These are phyloP conservation scores for Setaria italica DNA, from an alignment of 202 grass and related monocot species.

Conservation along the genomic window DNA sequence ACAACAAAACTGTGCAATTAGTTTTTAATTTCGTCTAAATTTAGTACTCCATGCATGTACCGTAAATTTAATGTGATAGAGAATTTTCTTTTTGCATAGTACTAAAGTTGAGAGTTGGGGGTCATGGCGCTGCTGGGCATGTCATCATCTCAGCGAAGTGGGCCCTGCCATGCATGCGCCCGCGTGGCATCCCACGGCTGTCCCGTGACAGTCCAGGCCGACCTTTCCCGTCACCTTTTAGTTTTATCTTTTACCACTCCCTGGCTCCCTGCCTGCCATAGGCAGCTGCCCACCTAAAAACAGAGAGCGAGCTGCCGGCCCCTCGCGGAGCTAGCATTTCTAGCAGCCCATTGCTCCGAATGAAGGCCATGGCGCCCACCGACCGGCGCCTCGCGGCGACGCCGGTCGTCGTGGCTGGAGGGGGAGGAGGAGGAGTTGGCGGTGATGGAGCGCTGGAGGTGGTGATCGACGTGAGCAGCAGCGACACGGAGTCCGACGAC, in stretches of 20 bases:
- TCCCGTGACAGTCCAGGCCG: neutral
- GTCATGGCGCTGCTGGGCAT: neutral
- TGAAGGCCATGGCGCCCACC: slow-evolving; percentile 7
- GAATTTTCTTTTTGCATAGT: too few species aligned
- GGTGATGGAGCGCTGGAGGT: neutral
- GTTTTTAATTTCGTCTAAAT: too few species aligned
- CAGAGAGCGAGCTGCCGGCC: neutral
- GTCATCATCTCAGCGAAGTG: neutral
- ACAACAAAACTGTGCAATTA: too few species aligned
- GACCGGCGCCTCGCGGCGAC: neutral
- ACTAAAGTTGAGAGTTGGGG: too few species aligned
- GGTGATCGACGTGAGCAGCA: slow-evolving; percentile 68
- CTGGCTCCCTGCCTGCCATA: neutral
- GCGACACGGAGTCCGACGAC: slow-evolving; percentile 52
- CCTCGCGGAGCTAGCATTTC: neutral
- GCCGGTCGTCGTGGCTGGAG: neutral
- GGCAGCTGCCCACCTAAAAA: too few species aligned
- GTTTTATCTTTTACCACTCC: neutral
- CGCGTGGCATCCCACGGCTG: neutral
- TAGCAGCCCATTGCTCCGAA: neutral
- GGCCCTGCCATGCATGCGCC: neutral
- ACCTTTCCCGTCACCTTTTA: neutral
- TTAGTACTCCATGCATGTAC: too few species aligned
- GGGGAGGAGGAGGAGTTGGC: neutral
- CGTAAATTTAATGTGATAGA: too few species aligned